Conservation (phyloP, 257 asterid genomes). For the Fraxinus pennsylvanica region DNA sequence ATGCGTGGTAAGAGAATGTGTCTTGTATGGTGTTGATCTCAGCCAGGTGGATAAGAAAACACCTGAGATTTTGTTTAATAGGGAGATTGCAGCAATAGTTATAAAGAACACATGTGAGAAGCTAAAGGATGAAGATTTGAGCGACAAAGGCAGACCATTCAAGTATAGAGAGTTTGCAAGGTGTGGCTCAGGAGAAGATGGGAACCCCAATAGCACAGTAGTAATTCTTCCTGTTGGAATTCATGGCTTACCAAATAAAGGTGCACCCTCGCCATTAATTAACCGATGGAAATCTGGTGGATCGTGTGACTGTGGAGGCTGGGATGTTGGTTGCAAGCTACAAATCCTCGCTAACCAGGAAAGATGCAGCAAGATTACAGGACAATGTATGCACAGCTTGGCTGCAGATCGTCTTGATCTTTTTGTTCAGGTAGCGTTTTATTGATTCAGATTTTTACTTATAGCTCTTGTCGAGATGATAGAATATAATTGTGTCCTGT, state of each 20-base stretch:
- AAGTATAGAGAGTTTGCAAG: slow-evolving; percentile 27
- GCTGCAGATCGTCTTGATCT: slow-evolving; percentile 46
- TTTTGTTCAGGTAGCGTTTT: slow-evolving; percentile 56
- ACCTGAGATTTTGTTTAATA: slow-evolving; percentile 45
- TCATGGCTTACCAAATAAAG: slow-evolving; percentile 66
- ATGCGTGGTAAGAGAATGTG: slow-evolving; percentile 54
- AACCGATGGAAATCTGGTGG: slow-evolving; percentile 85
- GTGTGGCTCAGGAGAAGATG: slow-evolving; percentile 22
- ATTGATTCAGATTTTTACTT: background rate
- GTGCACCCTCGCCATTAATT: slow-evolving; percentile 73
- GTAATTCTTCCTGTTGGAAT: slow-evolving; percentile 78
- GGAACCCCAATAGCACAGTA: slow-evolving; percentile 32
- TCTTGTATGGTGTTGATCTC: slow-evolving; percentile 53
- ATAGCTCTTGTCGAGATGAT: background rate
- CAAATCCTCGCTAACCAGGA: slow-evolving; percentile 52
- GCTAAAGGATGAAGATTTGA: slow-evolving; percentile 21
- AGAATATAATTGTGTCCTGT: background rate
- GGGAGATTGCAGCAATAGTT: slow-evolving; percentile 77
- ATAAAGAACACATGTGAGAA: slow-evolving; percentile 37
- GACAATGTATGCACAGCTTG: slow-evolving; percentile 28
- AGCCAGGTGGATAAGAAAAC: slow-evolving; percentile 47
- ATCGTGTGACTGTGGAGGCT: slow-evolving; percentile 95
- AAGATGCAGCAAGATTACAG: slow-evolving; percentile 28
- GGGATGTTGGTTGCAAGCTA: slow-evolving; percentile 97
- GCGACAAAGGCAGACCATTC: slow-evolving; percentile 12